A percentile compares a stretch with the other conserved stretches of the same genome.
Conservation (phyloP, 2,329 filamentous ascomycete species). For the Neofusicoccum cordaticola region DNA sequence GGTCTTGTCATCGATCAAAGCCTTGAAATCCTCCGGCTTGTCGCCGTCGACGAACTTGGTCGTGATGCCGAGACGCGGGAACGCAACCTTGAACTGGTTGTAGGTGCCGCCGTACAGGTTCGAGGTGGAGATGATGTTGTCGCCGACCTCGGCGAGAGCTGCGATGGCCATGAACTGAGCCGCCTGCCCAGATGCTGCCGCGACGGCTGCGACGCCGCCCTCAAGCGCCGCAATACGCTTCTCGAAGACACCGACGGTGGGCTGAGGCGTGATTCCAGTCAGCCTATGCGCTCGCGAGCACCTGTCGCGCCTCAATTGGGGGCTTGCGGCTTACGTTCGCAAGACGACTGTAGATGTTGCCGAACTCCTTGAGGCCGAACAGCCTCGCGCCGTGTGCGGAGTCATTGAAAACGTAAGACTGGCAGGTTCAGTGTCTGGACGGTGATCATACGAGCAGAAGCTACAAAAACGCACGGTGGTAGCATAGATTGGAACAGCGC, state of each 20-base stretch:
- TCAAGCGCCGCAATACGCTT: constrained; percentile 95
- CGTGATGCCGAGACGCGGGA: constrained; percentile 80
- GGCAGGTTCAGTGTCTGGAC: not conserved
- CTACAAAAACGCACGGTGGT: constrained; percentile 59
- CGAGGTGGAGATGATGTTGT: constrained; percentile 89
- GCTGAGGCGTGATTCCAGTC: constrained; percentile 47
- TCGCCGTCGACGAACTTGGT: constrained; percentile 88
- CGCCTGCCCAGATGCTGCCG: constrained; percentile 79
- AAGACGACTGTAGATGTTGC: constrained; percentile 97
- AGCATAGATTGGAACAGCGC: constrained; percentile 94
- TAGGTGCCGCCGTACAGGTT: constrained; percentile 95
- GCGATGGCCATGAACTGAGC: constrained; percentile 89
- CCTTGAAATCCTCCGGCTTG: constrained; percentile 72
- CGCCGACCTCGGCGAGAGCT: constrained; percentile 79
- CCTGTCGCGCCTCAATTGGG: not conserved
- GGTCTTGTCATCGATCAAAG: constrained; percentile 85
- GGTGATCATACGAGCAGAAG: not conserved
- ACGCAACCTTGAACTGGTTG: constrained; percentile 92
- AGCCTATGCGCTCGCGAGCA: not conserved
- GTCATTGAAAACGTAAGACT: constrained; percentile 94
- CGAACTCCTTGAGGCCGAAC: constrained; percentile 94
- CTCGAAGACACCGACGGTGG: constrained; percentile 93
- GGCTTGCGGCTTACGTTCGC: constrained; percentile 67
- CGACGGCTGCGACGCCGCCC: constrained; percentile 83
- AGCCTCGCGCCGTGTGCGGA: constrained; percentile 92